A percentile compares a stretch with the other conserved stretches of the same genome.
Conservation (phyloP, 768 basidiomycete genomes). For the Cytidiella melzeri region DNA sequence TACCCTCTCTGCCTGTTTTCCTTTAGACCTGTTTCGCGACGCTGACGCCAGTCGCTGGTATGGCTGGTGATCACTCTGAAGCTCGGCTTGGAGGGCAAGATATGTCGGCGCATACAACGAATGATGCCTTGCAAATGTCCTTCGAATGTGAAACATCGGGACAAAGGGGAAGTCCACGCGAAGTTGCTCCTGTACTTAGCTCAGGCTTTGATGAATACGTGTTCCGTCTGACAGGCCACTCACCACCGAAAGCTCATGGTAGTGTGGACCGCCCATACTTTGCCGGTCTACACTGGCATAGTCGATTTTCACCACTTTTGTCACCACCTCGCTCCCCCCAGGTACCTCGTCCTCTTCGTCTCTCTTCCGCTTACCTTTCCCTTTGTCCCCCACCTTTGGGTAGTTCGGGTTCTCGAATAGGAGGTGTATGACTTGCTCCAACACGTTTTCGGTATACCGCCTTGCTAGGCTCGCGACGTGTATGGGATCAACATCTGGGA, state of each 20-base stretch:
- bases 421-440: conserved; percentile 50
- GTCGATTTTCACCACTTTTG: conserved; percentile 41
- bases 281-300: conserved; percentile 44
- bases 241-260: conserved; percentile 50
- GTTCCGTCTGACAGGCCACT: conserved; percentile 16
- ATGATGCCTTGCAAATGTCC: conserved; percentile 31
- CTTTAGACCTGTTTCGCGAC: conserved; percentile 37
- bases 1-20: conserved; percentile 22
- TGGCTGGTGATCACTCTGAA: conserved; percentile 24
- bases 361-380: conserved; percentile 40
- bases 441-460: conserved; percentile 34
- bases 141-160: conserved; percentile 48
- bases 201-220: conserved; percentile 5
- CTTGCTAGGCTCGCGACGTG: conserved; percentile 46
- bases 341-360: conserved; percentile 25
- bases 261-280: conserved; percentile 36
- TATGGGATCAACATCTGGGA: conserved; percentile 61
- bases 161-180: conserved; percentile 51
- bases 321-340: neutral
- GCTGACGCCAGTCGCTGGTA: conserved; percentile 31
- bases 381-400: conserved; percentile 42
- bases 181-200: conserved; percentile 40
- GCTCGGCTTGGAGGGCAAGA: conserved; percentile 40
- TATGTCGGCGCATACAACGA: conserved; percentile 64
- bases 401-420: conserved; percentile 60